Evolutionary conservation across 129 eudicot species (phyloP), one percentile per base, ranked within the genome.

Genomic region (Arctium lappa): DNA sequence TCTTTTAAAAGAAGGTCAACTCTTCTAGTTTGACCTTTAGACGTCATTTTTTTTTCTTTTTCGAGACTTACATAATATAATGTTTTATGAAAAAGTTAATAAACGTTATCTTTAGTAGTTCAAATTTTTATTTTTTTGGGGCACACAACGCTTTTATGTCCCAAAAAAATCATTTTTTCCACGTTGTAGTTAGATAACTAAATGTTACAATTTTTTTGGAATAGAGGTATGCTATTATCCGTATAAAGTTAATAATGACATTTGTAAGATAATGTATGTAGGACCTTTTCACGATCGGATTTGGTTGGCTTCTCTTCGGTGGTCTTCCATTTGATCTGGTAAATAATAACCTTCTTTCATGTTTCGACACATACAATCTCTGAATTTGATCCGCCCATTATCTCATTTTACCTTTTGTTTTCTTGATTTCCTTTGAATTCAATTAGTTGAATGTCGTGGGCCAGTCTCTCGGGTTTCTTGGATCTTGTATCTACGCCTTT

Each of bases 291-390:
- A 89, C 94, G 10, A 69, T 87, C 66, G 94, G 92, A 44, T 36
- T 91, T 39, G 94, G 92, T n/a, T 87, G 94, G 92, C 76, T 89
- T 70, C 76, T 91, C 56, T 91, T 91, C 10, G 92, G 94, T 4
- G 92, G 94, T 79, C 94, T 91, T 85, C 92, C 92, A 9, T 87
- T 89, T 85, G 94, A 87, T 83, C 72, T 42, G 89, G 94, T 88
- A 76, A 66, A 84, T 62, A 65, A 0, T 37, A 32, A 8, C 69
- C 27, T 8, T 16, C 2, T 50, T 83, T 30, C 13, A 32, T 37
- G 53, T 72, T 84, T 42, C 27, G 7, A 16, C 44, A 3, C 13
- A 18, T 42, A 32, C 32, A 38, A 53, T 44, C 69, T 29, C 50
- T 10, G 29, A 29, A 31, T 48, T 50, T 50, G 33, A 53, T 72